Base-by-base conservation (phyloP, 2,329 filamentous ascomycete genomes). In the Cladobotryum protrusum region DNA sequence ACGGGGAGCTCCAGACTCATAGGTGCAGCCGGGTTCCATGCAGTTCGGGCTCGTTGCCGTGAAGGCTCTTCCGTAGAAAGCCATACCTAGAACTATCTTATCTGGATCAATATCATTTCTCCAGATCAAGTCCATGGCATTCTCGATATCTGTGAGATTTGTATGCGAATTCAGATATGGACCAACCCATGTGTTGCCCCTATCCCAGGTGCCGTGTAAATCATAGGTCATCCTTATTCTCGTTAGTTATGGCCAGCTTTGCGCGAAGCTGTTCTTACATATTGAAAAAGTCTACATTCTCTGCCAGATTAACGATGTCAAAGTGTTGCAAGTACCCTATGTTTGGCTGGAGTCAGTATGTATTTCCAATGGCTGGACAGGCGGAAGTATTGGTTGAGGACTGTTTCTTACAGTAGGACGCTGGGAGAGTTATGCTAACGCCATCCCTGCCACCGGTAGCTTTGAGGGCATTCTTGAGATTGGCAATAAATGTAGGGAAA, bases 81-180 rank as follows among this genome's bases (percentile, higher is more conserved):
- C 71, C 3, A 72, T 33, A 1, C 76, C 76, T 7, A 80, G 48
- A 3, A 58, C 61, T 4, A 80, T 61, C 20, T 72, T 69, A 0
- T 53, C 43, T 0, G 75, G 68, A 4, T 64, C 57, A 24, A 81
- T 62, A 34, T 70, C 59, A 47, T 68, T 72, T 7, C 72, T 63
- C 74, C 76, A 78, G 2, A 80, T 57, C 0, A 78, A 68, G 2
- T 77, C 67, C 0, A 77, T 51, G 0, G 60, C 63, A 1, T 53
- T n/a, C 1, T 74, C 54, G 29, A 77, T 75, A 53, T 77, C 73
- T 3, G 72, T 73, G 2, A 76, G 48, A 53, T 78, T 76, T 1
- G 73, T 75, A 50, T 78, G 75, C 0, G 63, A 57, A 13, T 63
- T 52, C 4, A 69, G 58, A 12, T 59, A 60, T 1, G 61, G 40